A percentile compares a stretch with the other conserved stretches of the same genome.
These are phyloP conservation scores for Termitomyces sp. DNA, from an alignment of 768 basidiomycete genomes.

Conservation along the genomic window DNA sequence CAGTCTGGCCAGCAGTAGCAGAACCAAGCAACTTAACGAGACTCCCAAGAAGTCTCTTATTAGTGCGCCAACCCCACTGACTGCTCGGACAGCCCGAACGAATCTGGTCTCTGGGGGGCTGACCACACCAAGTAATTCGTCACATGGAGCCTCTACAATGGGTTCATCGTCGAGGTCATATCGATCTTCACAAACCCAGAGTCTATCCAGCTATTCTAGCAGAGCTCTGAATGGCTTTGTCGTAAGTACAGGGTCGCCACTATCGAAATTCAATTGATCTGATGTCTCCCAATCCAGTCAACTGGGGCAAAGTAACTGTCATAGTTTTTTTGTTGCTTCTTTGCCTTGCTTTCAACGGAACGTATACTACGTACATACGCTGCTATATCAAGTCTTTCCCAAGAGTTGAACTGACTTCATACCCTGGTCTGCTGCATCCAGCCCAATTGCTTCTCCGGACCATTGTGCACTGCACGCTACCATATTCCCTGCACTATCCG, in stretches of 20 bases:
- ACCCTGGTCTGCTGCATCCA: slow-evolving; percentile 33
- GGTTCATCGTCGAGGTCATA: slow-evolving; percentile 62
- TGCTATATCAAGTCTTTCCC: slow-evolving; percentile 17
- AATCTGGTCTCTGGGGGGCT: slow-evolving; percentile 40
- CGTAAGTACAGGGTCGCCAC: slow-evolving; percentile 34
- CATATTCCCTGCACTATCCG: slow-evolving; percentile 26
- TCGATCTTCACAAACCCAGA: slow-evolving; percentile 62
- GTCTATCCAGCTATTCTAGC: slow-evolving; percentile 68
- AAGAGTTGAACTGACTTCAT: slow-evolving; percentile 33
- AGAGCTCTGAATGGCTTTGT: slow-evolving; percentile 67
- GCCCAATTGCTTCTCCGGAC: slow-evolving; percentile 22
- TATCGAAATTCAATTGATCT: slow-evolving; percentile 2
- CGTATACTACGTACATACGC: slow-evolving; percentile 10
- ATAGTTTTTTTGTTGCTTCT: slow-evolving; percentile 12
- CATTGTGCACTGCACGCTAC: slow-evolving; percentile 28
- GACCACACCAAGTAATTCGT: slow-evolving; percentile 51
- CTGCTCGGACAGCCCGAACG: slow-evolving; percentile 66
- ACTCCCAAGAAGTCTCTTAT: slow-evolving; percentile 90
- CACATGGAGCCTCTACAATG: slow-evolving; percentile 45
- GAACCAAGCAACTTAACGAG: slow-evolving; percentile 48
- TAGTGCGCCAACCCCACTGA: slow-evolving; percentile 82
- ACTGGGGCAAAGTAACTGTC: slow-evolving; percentile 33
- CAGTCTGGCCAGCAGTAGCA: slow-evolving; percentile 42
- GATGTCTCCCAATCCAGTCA: slow-evolving; percentile 23
- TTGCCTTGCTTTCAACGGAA: slow-evolving; percentile 16